Base-by-base conservation (phyloP, 2,329 filamentous ascomycete species). In the Beauveria medogensis region DNA sequence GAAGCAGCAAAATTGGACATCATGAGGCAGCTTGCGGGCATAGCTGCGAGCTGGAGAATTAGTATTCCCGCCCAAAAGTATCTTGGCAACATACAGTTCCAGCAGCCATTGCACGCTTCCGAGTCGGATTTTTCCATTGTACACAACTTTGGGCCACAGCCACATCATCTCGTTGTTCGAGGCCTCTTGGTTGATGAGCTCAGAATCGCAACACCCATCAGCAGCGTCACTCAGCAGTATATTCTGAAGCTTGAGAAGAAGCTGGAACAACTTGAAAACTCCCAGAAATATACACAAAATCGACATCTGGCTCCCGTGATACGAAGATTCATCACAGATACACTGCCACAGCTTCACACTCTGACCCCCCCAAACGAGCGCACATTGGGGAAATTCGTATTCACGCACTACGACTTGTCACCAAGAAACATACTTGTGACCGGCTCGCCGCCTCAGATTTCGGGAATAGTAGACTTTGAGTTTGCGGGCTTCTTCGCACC, bases 401-500 rank as follows among this genome's bases (percentile, higher is more conserved):
- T 67, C 46, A 67, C 67, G 8, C 66, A 67, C 56, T 66, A 64
- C 40, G 67, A 68, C 58, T 56, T 68, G 2, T 65, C 63, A 2
- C 65, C 67, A 2, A 63, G 67, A 16, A 68, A 68, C 44, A 60
- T 67, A 3, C 64, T 68, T 12, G 46, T 68, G 1, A 30, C 54
- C 1, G 63, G 59, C 0, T 57, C 56, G 5, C 64, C 64, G 1
- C 63, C 63, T 1, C 44, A 43, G 10, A 65, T 68, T 26, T 65
- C 63, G 1, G 67, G 66, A 1, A 62, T 68, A 16, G 64, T 68
- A 4, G 67, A 68, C 48, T 66, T 64, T 62, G 67, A 68, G 50
- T 68, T 67, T 56, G 59, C 67, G 2, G 66, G 67, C 20, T 68
- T 67, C 61, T 68, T 67, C 50, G 41, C 62, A 2, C 63, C 62